These are phyloP conservation scores for Catenaria anguillulae DNA, from an alignment of 371 early-diverging fungal genomes.

Conservation along the genomic window DNA sequence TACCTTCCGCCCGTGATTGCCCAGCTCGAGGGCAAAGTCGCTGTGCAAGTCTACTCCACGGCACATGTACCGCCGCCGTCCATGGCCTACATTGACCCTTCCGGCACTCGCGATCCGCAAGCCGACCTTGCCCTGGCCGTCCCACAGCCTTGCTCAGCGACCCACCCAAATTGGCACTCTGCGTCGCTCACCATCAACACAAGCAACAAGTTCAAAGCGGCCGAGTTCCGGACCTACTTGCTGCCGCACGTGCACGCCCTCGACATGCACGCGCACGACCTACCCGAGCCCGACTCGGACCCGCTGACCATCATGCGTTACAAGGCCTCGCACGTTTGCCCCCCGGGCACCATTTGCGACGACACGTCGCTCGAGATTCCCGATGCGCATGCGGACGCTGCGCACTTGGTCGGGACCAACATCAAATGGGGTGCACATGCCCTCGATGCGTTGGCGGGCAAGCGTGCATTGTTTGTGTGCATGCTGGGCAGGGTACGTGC, in stretches of 20 bases:
- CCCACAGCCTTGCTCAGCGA: neutral
- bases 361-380: constrained; percentile 3
- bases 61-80: neutral
- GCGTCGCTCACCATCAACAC: neutral
- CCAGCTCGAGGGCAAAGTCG: neutral
- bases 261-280: neutral
- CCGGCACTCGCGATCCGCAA: too few relatives aligned
- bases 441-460: neutral
- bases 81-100: too few relatives aligned
- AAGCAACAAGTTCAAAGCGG: neutral
- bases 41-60: neutral
- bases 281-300: constrained; percentile 2
- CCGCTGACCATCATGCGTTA: neutral
- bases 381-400: neutral
- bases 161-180: neutral
- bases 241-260: neutral
- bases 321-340: neutral
- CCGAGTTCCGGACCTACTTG: neutral
- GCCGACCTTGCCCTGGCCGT: too few relatives aligned
- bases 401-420: neutral
- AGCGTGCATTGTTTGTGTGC: neutral
- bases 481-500: neutral
- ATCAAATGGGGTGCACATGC: neutral
- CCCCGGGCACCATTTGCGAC: neutral
- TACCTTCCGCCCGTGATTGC: neutral